phyloP scores from a whole-genome alignment of 768 basidiomycete genomes.

The Pulveroboletus ravenelii region DNA sequence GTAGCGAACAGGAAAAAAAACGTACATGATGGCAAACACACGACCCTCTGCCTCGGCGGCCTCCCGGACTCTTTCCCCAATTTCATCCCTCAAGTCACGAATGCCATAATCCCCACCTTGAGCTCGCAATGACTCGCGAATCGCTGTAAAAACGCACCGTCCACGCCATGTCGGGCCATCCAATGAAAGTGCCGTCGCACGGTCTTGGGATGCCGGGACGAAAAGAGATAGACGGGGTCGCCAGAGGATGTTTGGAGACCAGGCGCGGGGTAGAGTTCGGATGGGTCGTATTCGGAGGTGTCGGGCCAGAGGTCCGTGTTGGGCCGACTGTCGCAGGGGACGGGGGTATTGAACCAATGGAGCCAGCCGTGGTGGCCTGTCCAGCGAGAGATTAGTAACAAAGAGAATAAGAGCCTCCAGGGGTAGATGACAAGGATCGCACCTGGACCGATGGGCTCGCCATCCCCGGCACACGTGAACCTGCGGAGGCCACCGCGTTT shows the following conservation, averaged over 20 bases:
- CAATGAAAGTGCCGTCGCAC: slow-evolving; percentile 56
- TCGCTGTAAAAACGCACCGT: slow-evolving; percentile 79
- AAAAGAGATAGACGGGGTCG: slow-evolving; percentile 67
- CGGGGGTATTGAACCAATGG: slow-evolving; percentile 74
- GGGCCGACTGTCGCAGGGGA: slow-evolving; percentile 63
- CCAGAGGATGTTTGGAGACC: slow-evolving; percentile 57
- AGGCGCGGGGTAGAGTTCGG: slow-evolving; percentile 66
- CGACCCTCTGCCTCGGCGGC: slow-evolving; percentile 78
- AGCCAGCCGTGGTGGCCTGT: slow-evolving; percentile 78
- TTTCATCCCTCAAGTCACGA: slow-evolving; percentile 62
- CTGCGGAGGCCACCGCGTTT: slow-evolving; percentile 28
- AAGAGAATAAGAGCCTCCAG: neutral
- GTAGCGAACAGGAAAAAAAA: neutral
- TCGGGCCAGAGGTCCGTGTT: slow-evolving; percentile 82
- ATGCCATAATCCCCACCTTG: slow-evolving; percentile 51
- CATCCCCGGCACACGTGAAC: slow-evolving; percentile 71
- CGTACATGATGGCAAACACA: slow-evolving; percentile 82
- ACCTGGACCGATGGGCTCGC: slow-evolving; percentile 62
- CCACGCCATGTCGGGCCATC: slow-evolving; percentile 81
- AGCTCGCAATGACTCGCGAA: slow-evolving; percentile 66
- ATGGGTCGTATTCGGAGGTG: slow-evolving; percentile 60
- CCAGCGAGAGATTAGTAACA: slow-evolving; percentile 5
- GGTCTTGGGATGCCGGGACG: slow-evolving; percentile 70
- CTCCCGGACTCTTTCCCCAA: slow-evolving; percentile 64
- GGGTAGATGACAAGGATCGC: neutral